These are phyloP conservation scores for Coniferiporia sulphurascens DNA, from an alignment of 1,284 basidiomycete genomes.

Conservation along the genomic window DNA sequence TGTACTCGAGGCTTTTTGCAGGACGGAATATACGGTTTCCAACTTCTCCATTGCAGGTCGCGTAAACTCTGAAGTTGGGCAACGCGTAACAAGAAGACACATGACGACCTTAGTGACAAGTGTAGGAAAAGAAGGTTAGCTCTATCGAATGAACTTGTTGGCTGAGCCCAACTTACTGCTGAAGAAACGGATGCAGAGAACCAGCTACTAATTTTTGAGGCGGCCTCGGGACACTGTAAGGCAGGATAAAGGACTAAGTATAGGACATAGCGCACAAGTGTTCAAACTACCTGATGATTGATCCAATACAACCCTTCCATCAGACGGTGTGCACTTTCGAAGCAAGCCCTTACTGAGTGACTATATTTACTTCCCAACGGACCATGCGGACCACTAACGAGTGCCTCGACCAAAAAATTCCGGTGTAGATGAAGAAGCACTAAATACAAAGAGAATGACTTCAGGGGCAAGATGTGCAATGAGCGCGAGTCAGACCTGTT, in stretches of 20 bases:
- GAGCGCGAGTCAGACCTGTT: slow-evolving; percentile 38
- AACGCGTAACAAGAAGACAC: slow-evolving; percentile 56
- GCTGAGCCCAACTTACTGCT: slow-evolving; percentile 39
- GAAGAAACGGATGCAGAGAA: slow-evolving; percentile 55
- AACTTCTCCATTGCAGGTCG: slow-evolving; percentile 53
- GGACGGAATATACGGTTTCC: slow-evolving; percentile 43
- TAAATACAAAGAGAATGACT: slow-evolving; percentile 25
- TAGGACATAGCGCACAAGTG: background rate
- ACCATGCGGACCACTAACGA: slow-evolving; percentile 54
- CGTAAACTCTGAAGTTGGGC: slow-evolving; percentile 53
- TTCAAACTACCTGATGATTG: slow-evolving; percentile 28
- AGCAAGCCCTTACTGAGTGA: slow-evolving; percentile 64
- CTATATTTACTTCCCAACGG: slow-evolving; percentile 56
- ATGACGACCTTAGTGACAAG: slow-evolving; percentile 50
- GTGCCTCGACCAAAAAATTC: slow-evolving; percentile 59
- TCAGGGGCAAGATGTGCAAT: background rate
- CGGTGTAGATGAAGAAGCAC: slow-evolving; percentile 65
- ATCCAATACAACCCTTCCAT: slow-evolving; percentile 43
- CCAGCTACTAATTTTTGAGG: slow-evolving; percentile 50
- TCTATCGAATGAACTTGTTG: background rate
- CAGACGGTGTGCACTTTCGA: slow-evolving; percentile 63
- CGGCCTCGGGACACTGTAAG: slow-evolving; percentile 20
- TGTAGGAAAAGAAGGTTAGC: slow-evolving; percentile 5
- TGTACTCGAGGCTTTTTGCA: slow-evolving; percentile 45
- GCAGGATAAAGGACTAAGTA: background rate